Evolutionary conservation across 805 yeast genomes (phyloP), one percentile per base, ranked within the genome.

Genomic region (Candida tibetensis): DNA sequence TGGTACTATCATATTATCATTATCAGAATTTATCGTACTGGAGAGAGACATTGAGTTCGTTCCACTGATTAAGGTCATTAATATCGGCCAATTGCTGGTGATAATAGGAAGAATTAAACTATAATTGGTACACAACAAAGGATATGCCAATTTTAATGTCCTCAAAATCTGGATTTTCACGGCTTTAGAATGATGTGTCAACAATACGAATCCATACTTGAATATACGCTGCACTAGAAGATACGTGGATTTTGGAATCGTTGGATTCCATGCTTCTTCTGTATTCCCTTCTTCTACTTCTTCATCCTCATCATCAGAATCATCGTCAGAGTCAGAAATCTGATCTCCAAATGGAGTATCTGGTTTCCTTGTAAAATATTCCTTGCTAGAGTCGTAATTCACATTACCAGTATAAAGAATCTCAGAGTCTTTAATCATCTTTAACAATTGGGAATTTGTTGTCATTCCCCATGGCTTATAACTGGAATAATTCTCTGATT

Each of bases 171-270:
- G 81, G 3, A 74, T 54, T 30, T 77, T 72, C 21, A 91, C 57
- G 2, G 70, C 60, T 2, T 71, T 57, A 0, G 95, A 82, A 1
- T 77, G 75, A 49, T 85, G 93, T 2, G 86, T 79, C 26, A 87
- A 60, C 23, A 77, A 68, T 41, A 86, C 65, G 37, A 85, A 84
- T 5, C 91, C 82, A 54, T 88, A 86, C 4, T 69, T 73, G 37
- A 79, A 67, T 3, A 91, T 79, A 38, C 77, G 76, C 30, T 79
- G 76, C 1, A 85, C 60, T 2, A 81, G 62, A 28, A 60, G 55
- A 56, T 86, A 91, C 0, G 83, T 63, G 2, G 70, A 62, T 28
- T 72, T 64, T 0, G 95, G 85, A 0, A 90, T 64, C 0, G 81
- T 79, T 0, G 91, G 82, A 0, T 53, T 47, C 96, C 96, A 89